These are phyloP conservation scores for Arabidopsis arenosa DNA, from an alignment of 345 rosid genomes.

Conservation along the genomic window DNA sequence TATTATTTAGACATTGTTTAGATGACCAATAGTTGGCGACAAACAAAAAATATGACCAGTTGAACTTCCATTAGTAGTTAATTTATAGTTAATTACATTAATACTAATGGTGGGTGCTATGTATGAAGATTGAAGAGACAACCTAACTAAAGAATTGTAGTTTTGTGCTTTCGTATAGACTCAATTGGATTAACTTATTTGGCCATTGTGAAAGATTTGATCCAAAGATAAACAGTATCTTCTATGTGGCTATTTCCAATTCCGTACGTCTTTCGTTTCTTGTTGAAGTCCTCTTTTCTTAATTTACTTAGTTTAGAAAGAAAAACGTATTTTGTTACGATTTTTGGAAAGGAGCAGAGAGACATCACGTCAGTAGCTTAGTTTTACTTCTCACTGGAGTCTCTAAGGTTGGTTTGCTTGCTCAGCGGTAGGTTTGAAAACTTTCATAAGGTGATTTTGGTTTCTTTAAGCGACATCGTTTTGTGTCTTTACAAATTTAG, in stretches of 20 bases:
- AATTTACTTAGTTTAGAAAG: neutral
- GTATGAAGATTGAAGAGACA: conserved; percentile 5
- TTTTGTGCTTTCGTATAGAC: conserved; percentile 26
- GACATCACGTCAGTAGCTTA: neutral
- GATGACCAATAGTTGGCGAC: conserved; percentile 7
- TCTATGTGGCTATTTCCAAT: neutral
- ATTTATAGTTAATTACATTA: neutral
- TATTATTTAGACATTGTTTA: neutral
- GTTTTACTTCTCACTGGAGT: conserved; percentile 7
- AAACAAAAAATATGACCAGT: conserved; percentile 7
- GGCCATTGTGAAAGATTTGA: conserved; percentile 12
- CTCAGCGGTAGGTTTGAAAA: neutral
- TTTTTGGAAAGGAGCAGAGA: neutral
- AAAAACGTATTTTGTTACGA: neutral
- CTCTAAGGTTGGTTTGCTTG: conserved; percentile 10
- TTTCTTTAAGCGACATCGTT: neutral
- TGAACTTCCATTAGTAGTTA: conserved; percentile 17
- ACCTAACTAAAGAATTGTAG: conserved; percentile 26
- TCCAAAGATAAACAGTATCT: conserved; percentile 3
- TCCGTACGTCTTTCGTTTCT: neutral
- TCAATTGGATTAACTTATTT: conserved; percentile 21
- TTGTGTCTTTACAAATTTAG: neutral
- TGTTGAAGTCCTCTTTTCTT: neutral
- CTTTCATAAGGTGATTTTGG: neutral
- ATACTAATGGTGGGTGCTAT: conserved; percentile 1